A percentile compares a stretch with the other conserved stretches of the same genome.
These are phyloP conservation scores for Xylaria longipes DNA, from an alignment of 495 filamentous ascomycete species.

Conservation along the genomic window DNA sequence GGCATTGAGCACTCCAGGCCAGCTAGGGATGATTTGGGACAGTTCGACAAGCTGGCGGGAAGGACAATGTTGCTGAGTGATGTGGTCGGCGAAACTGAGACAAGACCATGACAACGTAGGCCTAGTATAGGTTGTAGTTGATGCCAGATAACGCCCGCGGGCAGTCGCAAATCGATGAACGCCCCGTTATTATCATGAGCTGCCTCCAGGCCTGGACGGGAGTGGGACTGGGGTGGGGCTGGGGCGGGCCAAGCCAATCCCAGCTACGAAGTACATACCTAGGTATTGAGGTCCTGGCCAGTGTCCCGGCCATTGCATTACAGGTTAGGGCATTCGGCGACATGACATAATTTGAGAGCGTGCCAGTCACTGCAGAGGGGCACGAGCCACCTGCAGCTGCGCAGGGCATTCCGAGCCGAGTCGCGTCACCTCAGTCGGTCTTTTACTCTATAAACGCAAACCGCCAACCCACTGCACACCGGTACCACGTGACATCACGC, in stretches of 20 bases:
- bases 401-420: not conserved
- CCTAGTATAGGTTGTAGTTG: constrained; percentile 27
- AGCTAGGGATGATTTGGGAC: constrained; percentile 31
- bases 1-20: constrained; percentile 46
- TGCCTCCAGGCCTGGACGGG: constrained; percentile 30
- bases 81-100: constrained; percentile 9
- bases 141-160: constrained; percentile 46
- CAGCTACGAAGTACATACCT: no score
- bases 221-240: no score
- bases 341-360: not conserved
- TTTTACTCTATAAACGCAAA: not conserved
- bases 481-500: constrained; percentile 15
- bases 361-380: not conserved
- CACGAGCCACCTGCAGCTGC: constrained; percentile 10
- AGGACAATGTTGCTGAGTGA: constrained; percentile 2
- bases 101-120: constrained; percentile 11
- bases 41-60: not conserved
- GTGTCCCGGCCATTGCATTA: not conserved
- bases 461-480: constrained; percentile 4
- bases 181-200: constrained; percentile 28
- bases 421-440: not conserved
- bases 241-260: constrained; percentile 22
- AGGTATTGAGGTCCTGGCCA: no score
- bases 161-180: constrained; percentile 26
- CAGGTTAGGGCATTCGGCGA: not conserved